These are phyloP conservation scores for Ceratobasidium sp. DNA, from an alignment of 1,284 basidiomycete genomes.

Conservation along the genomic window DNA sequence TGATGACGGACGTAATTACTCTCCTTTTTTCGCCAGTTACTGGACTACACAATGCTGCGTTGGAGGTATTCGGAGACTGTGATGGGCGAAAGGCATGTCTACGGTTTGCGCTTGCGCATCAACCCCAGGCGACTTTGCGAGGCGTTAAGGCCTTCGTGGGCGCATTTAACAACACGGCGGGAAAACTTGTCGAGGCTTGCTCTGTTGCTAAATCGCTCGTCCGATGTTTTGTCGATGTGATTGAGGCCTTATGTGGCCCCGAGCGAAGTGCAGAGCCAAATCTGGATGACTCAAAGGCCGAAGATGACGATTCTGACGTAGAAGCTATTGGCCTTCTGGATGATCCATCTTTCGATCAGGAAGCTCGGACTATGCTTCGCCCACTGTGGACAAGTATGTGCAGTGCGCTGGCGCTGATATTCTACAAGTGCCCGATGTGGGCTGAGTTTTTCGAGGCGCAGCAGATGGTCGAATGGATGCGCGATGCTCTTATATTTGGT, in stretches of 20 bases:
- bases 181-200: constrained; percentile 83
- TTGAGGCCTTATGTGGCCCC: constrained; percentile 81
- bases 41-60: constrained; percentile 77
- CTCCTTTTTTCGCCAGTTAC: constrained; percentile 86
- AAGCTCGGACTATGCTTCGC: constrained; percentile 66
- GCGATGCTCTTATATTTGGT: constrained; percentile 93
- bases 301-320: constrained; percentile 63
- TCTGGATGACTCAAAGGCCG: constrained; percentile 76
- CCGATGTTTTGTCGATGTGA: constrained; percentile 89
- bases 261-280: constrained; percentile 55
- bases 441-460: constrained; percentile 81
- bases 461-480: constrained; percentile 95
- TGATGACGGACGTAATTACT: constrained; percentile 70
- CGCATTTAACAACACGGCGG: constrained; percentile 74
- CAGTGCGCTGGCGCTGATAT: constrained; percentile 82
- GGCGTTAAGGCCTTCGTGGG: constrained; percentile 77
- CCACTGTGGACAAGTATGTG: constrained; percentile 88
- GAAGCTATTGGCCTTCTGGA: constrained; percentile 31
- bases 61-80: constrained; percentile 84
- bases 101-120: constrained; percentile 76
- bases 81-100: constrained; percentile 90
- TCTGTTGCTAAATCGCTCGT: constrained; percentile 88
- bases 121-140: constrained; percentile 73
- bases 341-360: constrained; percentile 56
- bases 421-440: constrained; percentile 86